Base-by-base conservation (phyloP, 139 green algal species). In the Ettlia oleoabundans region DNA sequence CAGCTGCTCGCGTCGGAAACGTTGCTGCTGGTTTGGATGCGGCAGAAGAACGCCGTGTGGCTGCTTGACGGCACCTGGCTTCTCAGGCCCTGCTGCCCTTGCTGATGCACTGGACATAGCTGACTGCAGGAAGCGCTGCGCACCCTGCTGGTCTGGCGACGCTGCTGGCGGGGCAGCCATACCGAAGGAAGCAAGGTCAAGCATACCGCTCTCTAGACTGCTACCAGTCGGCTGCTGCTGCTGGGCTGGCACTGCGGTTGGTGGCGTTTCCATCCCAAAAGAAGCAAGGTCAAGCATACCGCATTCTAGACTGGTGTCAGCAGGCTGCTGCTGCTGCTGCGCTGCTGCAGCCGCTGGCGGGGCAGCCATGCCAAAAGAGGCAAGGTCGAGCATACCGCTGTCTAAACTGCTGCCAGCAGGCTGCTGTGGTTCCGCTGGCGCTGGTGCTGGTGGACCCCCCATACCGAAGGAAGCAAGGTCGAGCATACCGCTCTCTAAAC, bases 341-440 rank as follows among this genome's bases (percentile, higher is more conserved):
- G 1, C 0, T 33, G 18, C 43, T 76, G 43, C 32, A 35, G 41
- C 61, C 37, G 55, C 37, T 38, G 51, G 6, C 37, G 73, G 24
- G 9, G 61, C 68, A 40, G 40, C 69, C 77, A 90, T 82, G 32
- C 87, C 84, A 85, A 87, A 90, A 0, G 88, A 82, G 2, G 68
- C 84, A 83, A 91, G 84, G 72, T 92, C 91, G 55, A 93, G 65
- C 69, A 83, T 88, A n/a, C 85, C 87, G 28, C 64, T 82, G 3
- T 88, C 82, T 13, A 90, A 53, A 0, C 51, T 64, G 66, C 62
- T 32, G 5, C 13, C 40, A 5, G 26, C 6, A 38, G 37, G 61
- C 58, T 83, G 68, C 73, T 68, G 62, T 19, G 35, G 28, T 26
- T 24, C 66, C 66, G 42, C 66, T 69, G 58, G n/a, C n/a, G n/a